Base-by-base conservation (phyloP, 192 early-diverging fungal species). In the Rhizophagus sp. region DNA sequence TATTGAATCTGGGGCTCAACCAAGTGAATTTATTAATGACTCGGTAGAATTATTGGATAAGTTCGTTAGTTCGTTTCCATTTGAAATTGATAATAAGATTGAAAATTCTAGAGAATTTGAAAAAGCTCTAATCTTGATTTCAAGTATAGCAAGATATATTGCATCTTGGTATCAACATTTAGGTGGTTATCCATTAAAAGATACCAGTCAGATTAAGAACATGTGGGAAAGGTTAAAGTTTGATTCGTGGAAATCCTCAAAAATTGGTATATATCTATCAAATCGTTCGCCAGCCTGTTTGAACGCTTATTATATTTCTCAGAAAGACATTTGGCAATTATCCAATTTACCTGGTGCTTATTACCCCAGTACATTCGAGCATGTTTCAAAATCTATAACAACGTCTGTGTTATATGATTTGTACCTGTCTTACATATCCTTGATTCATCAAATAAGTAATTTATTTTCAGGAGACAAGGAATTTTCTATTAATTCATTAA, bases 261-360 rank as follows among this genome's bases (percentile, higher is more conserved):
- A 61, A 36, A 25, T 79, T 36, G 27, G n/a, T 12, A 15, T 41
- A 69, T 62, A 39, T 39, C 27, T 79, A 10, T 27, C 12, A 22
- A 17, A 44, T 50, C 66, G 44, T 71, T 19, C 62, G 19, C 10
- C 17, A 2, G 25, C 22, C 8, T 62, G 9, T 30, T 3, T 50
- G 13, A 19, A 50, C 3, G 25, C 3, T 27, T 44, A 73, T 49
- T 27, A 64, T 7, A 12, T 76, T 63, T 30, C 33, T 39, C 44
- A 70, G 24, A 33, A 71, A 62, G 22, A 71, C 24, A 22, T 25
- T 47, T 79, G 78, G 78, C 49, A 79, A 36, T 30, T 79, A 52
- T 15, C 78, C 12, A 79, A 79, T 79, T 79, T 71, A 13, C 65
- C 78, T 3, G 78, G 78, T 33, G 68, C 57, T 13, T 70, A 79